Evolutionary conservation across 2,329 filamentous ascomycete species (phyloP), one percentile per base, ranked within the genome.

Genomic region (Talaromyces sp.): DNA sequence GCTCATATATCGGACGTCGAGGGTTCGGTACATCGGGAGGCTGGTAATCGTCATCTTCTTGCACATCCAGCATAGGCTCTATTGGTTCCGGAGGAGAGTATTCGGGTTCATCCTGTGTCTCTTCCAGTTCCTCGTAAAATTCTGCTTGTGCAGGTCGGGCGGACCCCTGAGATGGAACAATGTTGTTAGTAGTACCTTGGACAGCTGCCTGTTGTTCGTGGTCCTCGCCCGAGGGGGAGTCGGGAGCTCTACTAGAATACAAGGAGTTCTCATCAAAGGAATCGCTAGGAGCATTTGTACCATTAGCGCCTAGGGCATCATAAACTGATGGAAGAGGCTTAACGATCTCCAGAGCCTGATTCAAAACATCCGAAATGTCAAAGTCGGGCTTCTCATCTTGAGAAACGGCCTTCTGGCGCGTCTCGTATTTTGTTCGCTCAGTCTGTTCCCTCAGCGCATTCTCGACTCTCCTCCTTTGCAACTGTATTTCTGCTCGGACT

Each of bases 201-300:
- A 58, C 44, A 36, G 27, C 42, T 36, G 52, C 47, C 23, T 59
- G 60, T 9, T 64, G 59, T 60, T 66, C 69, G 55, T 70, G 72
- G 16, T 73, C 71, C 59, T 73, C 75, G 44, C 78, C 75, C 64
- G 82, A 81, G 73, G 84, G 81, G 66, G 92, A 96, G 74, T 93
- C 90, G 81, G 93, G 89, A 65, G 84, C 85, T 79, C 89, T 91
- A 78, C 93, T 97, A 67, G 94, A 97, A 81, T 98, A 97, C 77
- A 96, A 96, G 47, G 92, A 95, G 72, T 96, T 92, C 74, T 96
- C 89, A 78, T 97, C 92, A 79, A 92, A 91, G 40, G 91, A 95
- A 75, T 94, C 91, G 83, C 83, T 90, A 72, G 85, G 83, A 74
- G 87, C 86, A 71, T 81, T 82, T 76, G 88, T 82, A 68, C 81